phyloP scores from a whole-genome alignment of 2,329 filamentous ascomycete species.

The Pleoardoris graminearum region DNA sequence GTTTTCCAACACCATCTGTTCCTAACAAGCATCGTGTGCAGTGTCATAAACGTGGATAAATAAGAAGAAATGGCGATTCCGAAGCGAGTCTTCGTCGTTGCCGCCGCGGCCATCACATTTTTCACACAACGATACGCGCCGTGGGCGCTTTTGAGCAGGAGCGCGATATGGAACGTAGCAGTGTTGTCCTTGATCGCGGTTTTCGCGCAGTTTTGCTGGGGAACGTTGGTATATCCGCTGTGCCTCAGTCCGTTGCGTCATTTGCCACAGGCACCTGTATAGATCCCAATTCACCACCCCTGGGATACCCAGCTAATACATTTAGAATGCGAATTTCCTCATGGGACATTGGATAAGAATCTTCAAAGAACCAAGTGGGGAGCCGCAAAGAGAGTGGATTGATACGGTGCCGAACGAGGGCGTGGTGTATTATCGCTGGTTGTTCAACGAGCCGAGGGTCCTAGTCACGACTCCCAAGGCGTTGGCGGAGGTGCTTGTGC shows the following conservation, averaged over 20 bases:
- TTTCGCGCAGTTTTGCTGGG: conserved; percentile 45
- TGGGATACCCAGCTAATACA: background rate
- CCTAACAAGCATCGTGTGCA: no score
- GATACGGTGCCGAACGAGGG: conserved; percentile 59
- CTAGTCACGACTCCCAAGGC: conserved; percentile 53
- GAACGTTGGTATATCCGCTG: conserved; percentile 59
- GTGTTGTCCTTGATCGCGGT: conserved; percentile 48
- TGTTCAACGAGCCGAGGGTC: conserved; percentile 52
- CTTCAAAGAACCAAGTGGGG: conserved; percentile 47
- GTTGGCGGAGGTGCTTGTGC: conserved; percentile 54
- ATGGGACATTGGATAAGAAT: conserved; percentile 51
- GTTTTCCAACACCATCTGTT: no score
- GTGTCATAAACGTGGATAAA: no score
- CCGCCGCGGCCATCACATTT: conserved; percentile 30
- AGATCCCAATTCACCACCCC: conserved; percentile 18
- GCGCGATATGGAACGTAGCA: conserved; percentile 44
- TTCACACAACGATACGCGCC: conserved; percentile 40
- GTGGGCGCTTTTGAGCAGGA: conserved; percentile 30
- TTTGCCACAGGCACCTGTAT: conserved; percentile 58
- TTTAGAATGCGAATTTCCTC: conserved; percentile 32
- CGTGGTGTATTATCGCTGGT: conserved; percentile 56
- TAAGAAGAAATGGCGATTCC: conserved; percentile 34
- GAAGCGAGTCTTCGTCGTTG: conserved; percentile 33
- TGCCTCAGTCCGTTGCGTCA: conserved; percentile 62
- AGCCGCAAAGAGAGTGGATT: conserved; percentile 56